Percentiles rank a stretch among this genome's conserved stretches.
phyloP scores from a whole-genome alignment of 1,284 basidiomycete genomes.

The Ustilago esculenta region DNA sequence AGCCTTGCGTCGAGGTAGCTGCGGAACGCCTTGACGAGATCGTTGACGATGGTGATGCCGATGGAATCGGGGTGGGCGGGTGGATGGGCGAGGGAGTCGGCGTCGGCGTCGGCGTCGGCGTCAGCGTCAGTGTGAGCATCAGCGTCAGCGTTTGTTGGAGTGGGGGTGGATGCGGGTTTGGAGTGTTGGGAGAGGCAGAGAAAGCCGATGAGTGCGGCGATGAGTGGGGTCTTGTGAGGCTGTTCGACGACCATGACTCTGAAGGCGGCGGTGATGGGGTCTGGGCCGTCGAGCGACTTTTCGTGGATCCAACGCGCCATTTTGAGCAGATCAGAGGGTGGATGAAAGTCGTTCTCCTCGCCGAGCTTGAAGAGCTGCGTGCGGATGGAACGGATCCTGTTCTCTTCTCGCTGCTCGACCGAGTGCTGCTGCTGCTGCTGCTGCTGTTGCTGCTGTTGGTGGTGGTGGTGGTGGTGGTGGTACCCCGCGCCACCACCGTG shows the following conservation, averaged over 20 bases:
- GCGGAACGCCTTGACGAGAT: conserved; percentile 60
- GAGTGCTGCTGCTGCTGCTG: conserved; percentile 27
- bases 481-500: conserved; percentile 24
- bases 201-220: conserved; percentile 61
- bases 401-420: conserved; percentile 42
- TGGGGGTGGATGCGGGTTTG: conserved; percentile 6
- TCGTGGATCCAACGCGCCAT: conserved; percentile 58
- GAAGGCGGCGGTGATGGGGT: conserved; percentile 51
- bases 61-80: conserved; percentile 30
- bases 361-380: conserved; percentile 54
- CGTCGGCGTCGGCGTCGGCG: conserved; percentile 4
- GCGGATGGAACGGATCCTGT: conserved; percentile 37
- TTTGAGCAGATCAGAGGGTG: conserved; percentile 52
- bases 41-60: conserved; percentile 56
- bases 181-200: conserved; percentile 49
- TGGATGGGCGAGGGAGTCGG: conserved; percentile 6
- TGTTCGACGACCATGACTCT: conserved; percentile 60
- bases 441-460: conserved; percentile 9
- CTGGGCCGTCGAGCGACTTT: conserved; percentile 37
- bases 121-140: background rate
- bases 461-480: conserved; percentile 12
- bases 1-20: conserved; percentile 60
- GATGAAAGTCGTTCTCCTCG: conserved; percentile 54
- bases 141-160: background rate
- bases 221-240: conserved; percentile 55